Evolutionary conservation across 148 eudicot species (phyloP).

Genomic region (Persicaria tinctoria): DNA sequence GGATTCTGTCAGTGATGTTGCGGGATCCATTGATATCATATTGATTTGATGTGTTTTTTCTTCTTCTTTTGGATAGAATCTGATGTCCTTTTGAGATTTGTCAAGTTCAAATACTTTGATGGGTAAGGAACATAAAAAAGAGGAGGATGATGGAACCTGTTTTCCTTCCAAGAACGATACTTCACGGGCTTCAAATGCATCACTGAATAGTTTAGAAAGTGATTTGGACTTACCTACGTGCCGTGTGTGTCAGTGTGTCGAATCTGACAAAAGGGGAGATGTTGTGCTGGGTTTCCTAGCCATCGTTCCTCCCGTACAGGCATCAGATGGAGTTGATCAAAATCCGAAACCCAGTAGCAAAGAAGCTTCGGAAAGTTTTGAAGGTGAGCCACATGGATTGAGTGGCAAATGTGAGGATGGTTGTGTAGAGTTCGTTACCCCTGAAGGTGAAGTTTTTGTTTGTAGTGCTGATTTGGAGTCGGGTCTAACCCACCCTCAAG

Average conservation of each 20-base stretch:
- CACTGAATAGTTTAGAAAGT: constrained; percentile 43
- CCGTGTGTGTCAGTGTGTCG: constrained; percentile 86
- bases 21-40: no score
- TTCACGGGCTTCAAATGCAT: constrained; percentile 34
- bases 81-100: background rate
- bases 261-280: constrained; percentile 78
- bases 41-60: no score
- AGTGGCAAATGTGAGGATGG: constrained; percentile 28
- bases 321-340: constrained; percentile 18
- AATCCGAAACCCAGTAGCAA: constrained; percentile 27
- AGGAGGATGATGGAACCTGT: constrained; percentile 26
- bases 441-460: constrained; percentile 76
- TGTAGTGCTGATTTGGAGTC: constrained; percentile 68
- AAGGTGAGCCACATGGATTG: constrained; percentile 23
- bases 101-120: constrained; percentile 23
- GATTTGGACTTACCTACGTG: constrained; percentile 63
- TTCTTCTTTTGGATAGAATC: no score
- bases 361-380: constrained; percentile 24
- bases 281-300: constrained; percentile 57
- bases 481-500: constrained; percentile 43
- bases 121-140: constrained; percentile 38
- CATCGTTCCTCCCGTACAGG: constrained; percentile 35
- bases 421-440: constrained; percentile 62
- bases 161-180: constrained; percentile 32
- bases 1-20: no score